Base-by-base conservation (phyloP, 2,329 filamentous ascomycete genomes). In the Thielaviopsis euricoi region DNA sequence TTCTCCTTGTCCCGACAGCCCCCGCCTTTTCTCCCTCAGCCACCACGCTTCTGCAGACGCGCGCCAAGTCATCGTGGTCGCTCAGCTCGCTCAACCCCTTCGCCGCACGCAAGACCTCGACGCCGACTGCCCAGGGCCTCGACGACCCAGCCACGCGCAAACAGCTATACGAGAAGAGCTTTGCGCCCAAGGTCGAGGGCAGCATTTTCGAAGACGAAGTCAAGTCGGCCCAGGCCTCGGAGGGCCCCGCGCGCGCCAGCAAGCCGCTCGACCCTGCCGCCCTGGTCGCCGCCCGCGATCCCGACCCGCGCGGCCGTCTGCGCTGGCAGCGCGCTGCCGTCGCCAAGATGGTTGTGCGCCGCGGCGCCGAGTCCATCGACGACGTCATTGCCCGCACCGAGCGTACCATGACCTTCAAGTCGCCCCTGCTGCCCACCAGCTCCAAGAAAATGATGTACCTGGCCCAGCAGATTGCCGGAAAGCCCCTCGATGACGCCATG, bases 401-500 rank as follows among this genome's bases (percentile, higher is more conserved):
- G 70, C 74, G 79, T 60, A 67, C 77, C 64, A 66, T 77, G 61
- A 63, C 70, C 25, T 74, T 74, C 68, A 83, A 83, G 70, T 89
- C 83, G 62, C 78, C 84, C 52, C 79, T 80, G 64, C 79, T 96
- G 67, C 84, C 89, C 65, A 96, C 93, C 2, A 89, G 83, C 53
- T 76, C 87, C 62, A 98, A 98, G 81, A 98, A 98, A 75, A 77
- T 98, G 58, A 83, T 85, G 56, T 85, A 87, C 65, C 74, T 98
- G 54, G 84, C 91, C 23, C 82, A 86, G 58, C 93, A 97, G 73
- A 93, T 98, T 66, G 79, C 83, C 1, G 93, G 93, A 63, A 97
- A 96, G 79, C 84, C 85, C n/a, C 76, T 98, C 61, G 89, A 94
- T 59, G 90, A 98, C 40, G 93, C 93, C 15, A 87, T 97, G 63